Evolutionary conservation across 345 rosid species (phyloP), one percentile per base, ranked within the genome.

Genomic region (Microcos paniculata): DNA sequence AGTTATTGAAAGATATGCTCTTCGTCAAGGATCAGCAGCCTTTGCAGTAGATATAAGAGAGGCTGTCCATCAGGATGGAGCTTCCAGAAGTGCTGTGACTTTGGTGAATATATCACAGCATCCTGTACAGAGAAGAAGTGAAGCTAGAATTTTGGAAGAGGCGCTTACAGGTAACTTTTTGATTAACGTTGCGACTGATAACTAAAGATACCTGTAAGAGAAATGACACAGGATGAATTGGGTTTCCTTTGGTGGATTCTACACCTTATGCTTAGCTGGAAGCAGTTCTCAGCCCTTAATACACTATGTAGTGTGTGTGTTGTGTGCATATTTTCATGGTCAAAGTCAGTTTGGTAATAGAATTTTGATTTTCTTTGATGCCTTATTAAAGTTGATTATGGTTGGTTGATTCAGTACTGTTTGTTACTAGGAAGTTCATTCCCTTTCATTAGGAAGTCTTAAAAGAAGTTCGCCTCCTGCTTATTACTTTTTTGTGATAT

Each of bases 21-120:
- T 96, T 67, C 81, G 76, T 72, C 82, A 82, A 84, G 99, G 98
- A 64, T 93, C 92, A 82, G 85, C 93, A 75, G 92, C 94, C 40
- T 84, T 88, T 87, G 98, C 97, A 15, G 80, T 91, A 52, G 98
- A 96, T 84, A 76, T 91, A 77, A 91, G 86, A 72, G 89, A 91
- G 72, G 62, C 79, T 71, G 71, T 55, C 72, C 72, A 77, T 65
- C 59, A 65, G 48, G 66, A 70, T 28, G 79, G 77, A 57, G 79
- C 51, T 66, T 73, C 85, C n/a, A 33, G 61, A 75, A 77, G 81
- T 74, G 55, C 79, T n/a, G 62, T 45, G 72, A 16, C 80, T 56
- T 83, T 70, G 31, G 35, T 86, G 80, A 87, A 87, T 81, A 69
- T 93, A 62, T 80, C 83, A 62, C 83, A 52, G 72, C 93, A 71